phyloP scores from a whole-genome alignment of 2,329 filamentous ascomycete species.

The Tolypocladium guangdongense region DNA sequence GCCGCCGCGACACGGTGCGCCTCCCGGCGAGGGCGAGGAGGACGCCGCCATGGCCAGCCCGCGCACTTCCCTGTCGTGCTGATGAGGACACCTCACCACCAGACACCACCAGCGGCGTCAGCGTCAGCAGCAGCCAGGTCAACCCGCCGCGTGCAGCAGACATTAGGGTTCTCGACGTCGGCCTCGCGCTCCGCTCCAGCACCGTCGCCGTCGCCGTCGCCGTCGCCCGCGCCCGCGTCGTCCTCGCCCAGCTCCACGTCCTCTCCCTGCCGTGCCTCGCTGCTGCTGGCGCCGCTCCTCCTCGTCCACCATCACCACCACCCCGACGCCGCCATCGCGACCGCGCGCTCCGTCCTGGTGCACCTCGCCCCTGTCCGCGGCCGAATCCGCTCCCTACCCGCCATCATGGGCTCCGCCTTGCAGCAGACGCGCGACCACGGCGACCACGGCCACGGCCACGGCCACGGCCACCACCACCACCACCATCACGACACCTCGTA shows the following conservation, averaged over 20 bases:
- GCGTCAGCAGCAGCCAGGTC: constrained; percentile 1
- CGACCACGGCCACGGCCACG: constrained; percentile 28
- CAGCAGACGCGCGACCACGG: constrained; percentile 21
- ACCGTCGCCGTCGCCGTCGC: background rate
- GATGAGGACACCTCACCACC: background rate
- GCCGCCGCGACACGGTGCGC: background rate
- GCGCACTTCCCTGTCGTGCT: background rate
- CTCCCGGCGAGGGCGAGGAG: background rate
- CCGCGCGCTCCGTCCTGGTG: constrained; percentile 6
- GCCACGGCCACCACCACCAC: constrained; percentile 57
- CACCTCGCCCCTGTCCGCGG: constrained; percentile 10
- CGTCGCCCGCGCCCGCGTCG: background rate
- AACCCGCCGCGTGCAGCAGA: background rate
- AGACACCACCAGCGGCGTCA: background rate
- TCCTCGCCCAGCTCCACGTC: constrained; percentile 1
- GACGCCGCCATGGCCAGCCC: background rate
- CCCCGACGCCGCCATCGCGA: constrained; percentile 2
- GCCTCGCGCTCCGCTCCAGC: background rate
- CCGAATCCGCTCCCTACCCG: constrained; percentile 10
- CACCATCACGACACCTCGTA: constrained; percentile 75
- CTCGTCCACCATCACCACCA: background rate
- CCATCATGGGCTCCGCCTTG: constrained; percentile 17
- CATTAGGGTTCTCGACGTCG: background rate
- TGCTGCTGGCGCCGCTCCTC: background rate
- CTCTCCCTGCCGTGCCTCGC: constrained; percentile 2